Evolutionary conservation across 305 asterid species (phyloP), one percentile per base, ranked within the genome.

Genomic region (Fraxinus platypoda): DNA sequence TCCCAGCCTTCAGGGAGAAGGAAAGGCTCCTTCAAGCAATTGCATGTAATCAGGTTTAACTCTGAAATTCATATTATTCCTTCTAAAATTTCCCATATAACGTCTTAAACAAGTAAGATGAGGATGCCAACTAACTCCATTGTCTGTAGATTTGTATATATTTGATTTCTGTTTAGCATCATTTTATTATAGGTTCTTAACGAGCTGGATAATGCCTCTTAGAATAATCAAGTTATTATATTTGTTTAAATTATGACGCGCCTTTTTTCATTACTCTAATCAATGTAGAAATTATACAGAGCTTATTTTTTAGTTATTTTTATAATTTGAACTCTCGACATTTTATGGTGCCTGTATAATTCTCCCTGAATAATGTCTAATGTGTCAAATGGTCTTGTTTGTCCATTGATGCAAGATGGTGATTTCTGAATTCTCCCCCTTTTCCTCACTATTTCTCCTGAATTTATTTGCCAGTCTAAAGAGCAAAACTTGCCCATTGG

Each of bases 1-100:
- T 96, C 78, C 99, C 98, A 64, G 87, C 99, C 81, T 96, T 87
- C 81, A 88, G 87, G 90, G 99, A 96, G 91, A 96, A 96, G 89
- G 98, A 94, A 86, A 91, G 92, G 87, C 91, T 96, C 77, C 99
- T 96, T 87, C 92, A 96, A 91, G 94, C 98, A 82, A 96, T 96
- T 87, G 99, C 98, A 2, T 88, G 87, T 82, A 96, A 96, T 88
- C 99, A 96, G 98, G 99, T 94, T 80, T 33, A 37, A 75, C 85
- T 82, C 72, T 77, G n/a, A 75, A 84, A 81, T 80, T 84, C 28
- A 4, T 77, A 72, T 66, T 82, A 34, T 83, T 38, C 81, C 17
- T 62, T 81, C 72, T 33, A 38, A 70, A 59, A 74, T 41, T 81
- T 31, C 78, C 57, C 81, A 74, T 28, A 4, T 43, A 76, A 37